phyloP scores from a whole-genome alignment of 768 basidiomycete genomes.

The Tricholoma sp. region DNA sequence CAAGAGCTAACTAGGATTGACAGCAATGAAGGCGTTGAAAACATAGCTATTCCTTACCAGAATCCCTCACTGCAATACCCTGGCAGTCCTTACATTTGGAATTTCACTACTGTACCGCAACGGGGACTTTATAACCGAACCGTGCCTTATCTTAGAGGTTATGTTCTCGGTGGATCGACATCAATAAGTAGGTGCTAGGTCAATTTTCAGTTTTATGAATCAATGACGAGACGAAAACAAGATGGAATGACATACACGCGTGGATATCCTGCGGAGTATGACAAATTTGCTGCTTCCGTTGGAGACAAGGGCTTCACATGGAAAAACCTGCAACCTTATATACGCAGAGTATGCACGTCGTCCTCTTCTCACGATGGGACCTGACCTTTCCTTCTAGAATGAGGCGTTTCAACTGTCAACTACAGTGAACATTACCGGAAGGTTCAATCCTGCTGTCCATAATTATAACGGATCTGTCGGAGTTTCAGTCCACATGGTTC shows the following conservation, averaged over 20 bases:
- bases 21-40: conserved; percentile 9
- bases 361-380: not conserved
- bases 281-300: conserved; percentile 16
- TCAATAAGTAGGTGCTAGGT: conserved; percentile 19
- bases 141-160: conserved; percentile 21
- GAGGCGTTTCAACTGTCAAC: no score
- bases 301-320: conserved; percentile 19
- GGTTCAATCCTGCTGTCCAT: conserved; percentile 22
- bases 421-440: conserved; percentile 15
- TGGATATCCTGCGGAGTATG: conserved; percentile 20
- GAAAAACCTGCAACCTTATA: conserved; percentile 15
- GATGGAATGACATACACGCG: conserved; percentile 21
- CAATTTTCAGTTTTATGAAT: not conserved
- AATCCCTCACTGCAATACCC: conserved; percentile 3
- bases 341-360: conserved; percentile 8
- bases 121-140: conserved; percentile 17
- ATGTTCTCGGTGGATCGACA: conserved; percentile 24
- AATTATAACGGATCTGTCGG: conserved; percentile 18
- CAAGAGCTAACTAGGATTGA: no score
- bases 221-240: not conserved
- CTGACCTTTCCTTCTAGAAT: no score
- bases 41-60: conserved; percentile 5
- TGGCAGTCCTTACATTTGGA: conserved; percentile 13
- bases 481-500: conserved; percentile 18
- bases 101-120: conserved; percentile 23